Conservation (phyloP, 495 filamentous ascomycete genomes). For the Penicillium odoratum region DNA sequence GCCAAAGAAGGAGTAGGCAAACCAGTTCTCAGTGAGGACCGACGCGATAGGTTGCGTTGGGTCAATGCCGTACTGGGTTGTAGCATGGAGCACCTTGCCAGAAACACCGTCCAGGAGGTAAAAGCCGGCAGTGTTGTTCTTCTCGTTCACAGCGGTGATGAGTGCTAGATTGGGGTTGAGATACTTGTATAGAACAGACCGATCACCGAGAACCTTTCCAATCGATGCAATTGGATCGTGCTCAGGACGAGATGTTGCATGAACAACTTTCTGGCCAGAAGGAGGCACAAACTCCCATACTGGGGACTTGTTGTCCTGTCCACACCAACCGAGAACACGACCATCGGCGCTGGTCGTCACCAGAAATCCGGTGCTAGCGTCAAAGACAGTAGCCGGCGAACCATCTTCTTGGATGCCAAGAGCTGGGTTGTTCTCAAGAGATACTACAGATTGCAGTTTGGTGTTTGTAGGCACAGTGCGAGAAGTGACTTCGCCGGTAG, state of each 20-base stretch:
- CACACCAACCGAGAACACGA: conserved; percentile 59
- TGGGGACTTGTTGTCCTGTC: conserved; percentile 46
- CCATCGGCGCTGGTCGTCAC: conserved; percentile 63
- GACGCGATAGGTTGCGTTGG: conserved; percentile 70
- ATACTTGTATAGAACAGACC: conserved; percentile 95
- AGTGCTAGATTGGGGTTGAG: conserved; percentile 85
- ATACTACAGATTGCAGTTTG: conserved; percentile 36
- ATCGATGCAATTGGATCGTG: conserved; percentile 94
- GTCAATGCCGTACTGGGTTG: conserved; percentile 73
- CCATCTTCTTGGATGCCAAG: conserved; percentile 40
- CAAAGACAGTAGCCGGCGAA: conserved; percentile 29
- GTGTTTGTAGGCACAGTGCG: conserved; percentile 26
- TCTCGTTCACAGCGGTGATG: conserved; percentile 65
- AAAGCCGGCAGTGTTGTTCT: conserved; percentile 55
- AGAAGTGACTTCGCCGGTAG: conserved; percentile 56
- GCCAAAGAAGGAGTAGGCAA: conserved; percentile 82
- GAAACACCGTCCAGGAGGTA: conserved; percentile 87
- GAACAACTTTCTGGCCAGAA: conserved; percentile 63
- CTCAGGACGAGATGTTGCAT: conserved; percentile 63
- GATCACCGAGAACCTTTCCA: conserved; percentile 86
- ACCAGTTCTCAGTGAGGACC: conserved; percentile 90
- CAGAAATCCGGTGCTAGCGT: conserved; percentile 39
- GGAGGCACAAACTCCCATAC: conserved; percentile 78
- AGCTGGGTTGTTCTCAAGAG: conserved; percentile 26
- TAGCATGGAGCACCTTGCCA: conserved; percentile 71